Evolutionary conservation across 148 eudicot species (phyloP).

Genomic region (Camellia japonica): DNA sequence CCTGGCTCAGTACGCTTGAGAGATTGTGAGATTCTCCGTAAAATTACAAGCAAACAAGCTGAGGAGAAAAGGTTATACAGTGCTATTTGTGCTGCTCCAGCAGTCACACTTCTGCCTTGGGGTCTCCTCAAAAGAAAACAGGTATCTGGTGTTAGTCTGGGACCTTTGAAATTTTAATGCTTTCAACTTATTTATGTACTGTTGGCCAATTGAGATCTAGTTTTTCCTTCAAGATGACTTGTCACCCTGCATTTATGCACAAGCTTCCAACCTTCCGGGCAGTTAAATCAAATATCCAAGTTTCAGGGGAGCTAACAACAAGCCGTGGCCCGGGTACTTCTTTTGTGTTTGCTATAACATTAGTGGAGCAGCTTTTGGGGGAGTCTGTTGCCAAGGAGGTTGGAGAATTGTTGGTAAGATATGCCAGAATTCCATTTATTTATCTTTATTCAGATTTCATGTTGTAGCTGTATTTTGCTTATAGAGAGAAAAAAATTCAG

Average conservation of each 20-base stretch:
- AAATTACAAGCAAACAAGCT: slow-evolving; percentile 74
- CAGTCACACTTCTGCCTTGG: slow-evolving; percentile 93
- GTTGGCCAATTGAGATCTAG: slow-evolving; percentile 27
- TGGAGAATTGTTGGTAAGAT: slow-evolving; percentile 60
- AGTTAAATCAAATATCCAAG: slow-evolving; percentile 73
- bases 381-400: slow-evolving; percentile 62
- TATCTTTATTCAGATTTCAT: not conserved
- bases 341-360: slow-evolving; percentile 69
- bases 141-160: slow-evolving; percentile 32
- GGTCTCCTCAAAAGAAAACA: slow-evolving; percentile 74
- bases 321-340: slow-evolving; percentile 97
- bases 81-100: slow-evolving; percentile 98
- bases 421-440: slow-evolving; percentile 1
- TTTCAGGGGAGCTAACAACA: slow-evolving; percentile 88
- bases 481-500: not conserved
- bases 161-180: slow-evolving; percentile 12
- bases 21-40: slow-evolving; percentile 68
- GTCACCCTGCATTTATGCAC: slow-evolving; percentile 94
- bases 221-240: slow-evolving; percentile 59
- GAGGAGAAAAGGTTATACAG: slow-evolving; percentile 76
- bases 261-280: slow-evolving; percentile 75
- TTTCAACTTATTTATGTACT: not conserved
- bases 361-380: slow-evolving; percentile 74
- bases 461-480: not conserved
- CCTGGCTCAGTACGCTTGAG: slow-evolving; percentile 91